phyloP scores from a whole-genome alignment of 2,329 filamentous ascomycete species.

The Neofusicoccum laricinum region DNA sequence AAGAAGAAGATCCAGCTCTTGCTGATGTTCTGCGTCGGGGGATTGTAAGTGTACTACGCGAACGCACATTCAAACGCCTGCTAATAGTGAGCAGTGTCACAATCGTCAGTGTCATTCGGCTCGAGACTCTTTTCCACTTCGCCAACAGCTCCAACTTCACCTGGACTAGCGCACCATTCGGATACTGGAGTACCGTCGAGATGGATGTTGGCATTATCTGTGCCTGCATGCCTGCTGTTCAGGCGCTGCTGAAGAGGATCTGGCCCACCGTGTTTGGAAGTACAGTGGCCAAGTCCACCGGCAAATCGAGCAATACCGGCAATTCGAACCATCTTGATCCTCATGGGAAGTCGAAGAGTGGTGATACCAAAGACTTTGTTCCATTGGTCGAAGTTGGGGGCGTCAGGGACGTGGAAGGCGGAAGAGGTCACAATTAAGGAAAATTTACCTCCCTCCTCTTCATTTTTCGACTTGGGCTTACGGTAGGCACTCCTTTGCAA shows the following conservation, averaged over 20 bases:
- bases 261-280: background rate
- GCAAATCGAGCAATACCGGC: background rate
- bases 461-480: too few relatives aligned
- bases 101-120: slow-evolving; percentile 42
- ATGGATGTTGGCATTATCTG: slow-evolving; percentile 46
- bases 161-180: slow-evolving; percentile 21
- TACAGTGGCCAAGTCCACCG: background rate
- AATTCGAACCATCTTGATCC: background rate
- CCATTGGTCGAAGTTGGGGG: background rate
- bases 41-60: slow-evolving; percentile 27
- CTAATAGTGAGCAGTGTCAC: slow-evolving; percentile 31
- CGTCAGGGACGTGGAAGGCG: background rate
- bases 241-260: background rate
- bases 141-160: slow-evolving; percentile 39
- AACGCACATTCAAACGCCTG: too few relatives aligned
- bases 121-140: slow-evolving; percentile 43
- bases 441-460: too few relatives aligned
- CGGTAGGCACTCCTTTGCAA: too few relatives aligned
- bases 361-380: background rate
- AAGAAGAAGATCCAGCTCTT: slow-evolving; percentile 32
- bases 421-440: background rate
- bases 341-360: background rate
- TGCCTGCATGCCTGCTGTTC: slow-evolving; percentile 39
- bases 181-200: slow-evolving; percentile 42
- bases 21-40: slow-evolving; percentile 36